Conservation (phyloP, 306 rosid genomes). For the Macrotyloma uniflorum region DNA sequence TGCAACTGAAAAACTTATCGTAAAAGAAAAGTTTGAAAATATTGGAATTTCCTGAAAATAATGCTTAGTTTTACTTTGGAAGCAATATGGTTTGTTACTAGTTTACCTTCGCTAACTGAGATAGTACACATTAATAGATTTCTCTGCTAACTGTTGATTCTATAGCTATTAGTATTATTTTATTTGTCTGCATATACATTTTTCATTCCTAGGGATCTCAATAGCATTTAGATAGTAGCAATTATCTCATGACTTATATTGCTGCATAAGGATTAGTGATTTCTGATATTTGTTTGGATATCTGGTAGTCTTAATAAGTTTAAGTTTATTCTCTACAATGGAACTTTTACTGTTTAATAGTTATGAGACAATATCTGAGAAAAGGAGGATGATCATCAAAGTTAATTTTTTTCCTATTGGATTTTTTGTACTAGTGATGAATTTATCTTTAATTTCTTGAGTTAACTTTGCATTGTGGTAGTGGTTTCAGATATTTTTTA, state of each 20-base stretch:
- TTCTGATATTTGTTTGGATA: neutral
- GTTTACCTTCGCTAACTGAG: conserved; percentile 4
- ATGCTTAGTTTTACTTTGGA: conserved; percentile 23
- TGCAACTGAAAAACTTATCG: conserved; percentile 21
- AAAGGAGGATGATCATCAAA: neutral
- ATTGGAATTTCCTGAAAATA: conserved; percentile 9
- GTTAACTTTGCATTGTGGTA: neutral
- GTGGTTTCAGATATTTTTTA: neutral
- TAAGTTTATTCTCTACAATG: neutral
- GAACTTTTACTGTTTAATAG: neutral
- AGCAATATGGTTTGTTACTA: neutral
- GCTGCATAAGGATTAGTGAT: neutral
- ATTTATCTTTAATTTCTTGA: neutral
- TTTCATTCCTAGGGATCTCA: conserved; percentile 12
- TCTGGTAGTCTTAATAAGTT: neutral
- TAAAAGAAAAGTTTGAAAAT: neutral
- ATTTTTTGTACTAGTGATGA: neutral
- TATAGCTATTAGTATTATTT: neutral
- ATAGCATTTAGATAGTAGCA: neutral
- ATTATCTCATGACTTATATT: conserved; percentile 7
- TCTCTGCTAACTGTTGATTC: neutral
- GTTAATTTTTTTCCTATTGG: neutral
- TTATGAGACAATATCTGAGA: neutral
- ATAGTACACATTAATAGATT: neutral
- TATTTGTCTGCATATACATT: neutral